phyloP scores from a whole-genome alignment of 2,329 filamentous ascomycete species.

The Fusarium sacchari region DNA sequence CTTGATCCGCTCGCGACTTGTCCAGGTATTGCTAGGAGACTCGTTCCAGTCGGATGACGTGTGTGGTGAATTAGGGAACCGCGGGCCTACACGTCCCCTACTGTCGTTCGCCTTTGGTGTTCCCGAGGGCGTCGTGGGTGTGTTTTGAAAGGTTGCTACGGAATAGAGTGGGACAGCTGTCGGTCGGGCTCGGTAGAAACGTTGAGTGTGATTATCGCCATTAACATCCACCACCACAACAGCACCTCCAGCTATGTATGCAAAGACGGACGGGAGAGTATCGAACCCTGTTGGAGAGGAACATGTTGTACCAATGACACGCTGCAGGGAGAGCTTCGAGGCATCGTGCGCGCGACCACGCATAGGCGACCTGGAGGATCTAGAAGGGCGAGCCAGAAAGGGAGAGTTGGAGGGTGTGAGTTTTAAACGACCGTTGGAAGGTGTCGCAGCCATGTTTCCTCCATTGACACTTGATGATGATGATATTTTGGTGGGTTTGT shows the following conservation, averaged over 20 bases:
- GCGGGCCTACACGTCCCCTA: slow-evolving; percentile 63
- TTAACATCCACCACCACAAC: slow-evolving; percentile 89
- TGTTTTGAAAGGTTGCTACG: slow-evolving; percentile 62
- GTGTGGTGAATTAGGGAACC: slow-evolving; percentile 60
- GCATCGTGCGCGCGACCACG: slow-evolving; percentile 63
- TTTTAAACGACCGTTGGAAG: slow-evolving; percentile 68
- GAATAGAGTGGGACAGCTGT: slow-evolving; percentile 74
- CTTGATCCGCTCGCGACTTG: slow-evolving; percentile 91
- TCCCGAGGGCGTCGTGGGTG: slow-evolving; percentile 60
- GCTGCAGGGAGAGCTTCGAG: slow-evolving; percentile 75
- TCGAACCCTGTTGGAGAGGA: slow-evolving; percentile 87
- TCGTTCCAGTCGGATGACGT: slow-evolving; percentile 68
- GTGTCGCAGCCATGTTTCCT: slow-evolving; percentile 67
- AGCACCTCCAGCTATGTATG: slow-evolving; percentile 91
- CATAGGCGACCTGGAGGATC: slow-evolving; percentile 71
- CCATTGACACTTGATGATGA: slow-evolving; percentile 57
- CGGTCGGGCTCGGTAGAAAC: slow-evolving; percentile 90
- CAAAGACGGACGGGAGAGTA: slow-evolving; percentile 79
- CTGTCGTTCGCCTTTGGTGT: slow-evolving; percentile 72
- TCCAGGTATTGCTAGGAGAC: slow-evolving; percentile 78
- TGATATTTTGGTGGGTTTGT: slow-evolving; percentile 17
- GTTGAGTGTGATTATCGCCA: slow-evolving; percentile 74
- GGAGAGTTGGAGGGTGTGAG: slow-evolving; percentile 83
- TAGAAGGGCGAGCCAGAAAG: slow-evolving; percentile 67
- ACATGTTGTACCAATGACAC: slow-evolving; percentile 92